A percentile compares a stretch with the other conserved stretches of the same genome.
Conservation (phyloP, 169 alveolate species). For the Neospora caninum region DNA sequence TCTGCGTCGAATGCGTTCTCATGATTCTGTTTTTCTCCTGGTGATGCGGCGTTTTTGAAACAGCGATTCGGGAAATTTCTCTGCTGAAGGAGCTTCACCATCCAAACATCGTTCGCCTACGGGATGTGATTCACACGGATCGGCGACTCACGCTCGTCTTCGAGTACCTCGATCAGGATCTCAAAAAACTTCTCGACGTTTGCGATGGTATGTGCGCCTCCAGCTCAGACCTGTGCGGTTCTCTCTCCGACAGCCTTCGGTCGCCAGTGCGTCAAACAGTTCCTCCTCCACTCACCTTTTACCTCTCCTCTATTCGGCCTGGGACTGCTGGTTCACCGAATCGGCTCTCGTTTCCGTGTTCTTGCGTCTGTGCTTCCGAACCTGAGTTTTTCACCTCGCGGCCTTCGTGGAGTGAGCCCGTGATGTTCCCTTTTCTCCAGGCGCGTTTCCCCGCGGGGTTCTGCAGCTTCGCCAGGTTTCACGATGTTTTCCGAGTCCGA, state of each 20-base stretch:
- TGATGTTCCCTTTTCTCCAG: too few species aligned
- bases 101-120: conserved; percentile 97
- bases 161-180: conserved; percentile 98
- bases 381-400: too few species aligned
- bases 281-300: too few species aligned
- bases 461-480: background rate
- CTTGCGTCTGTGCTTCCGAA: background rate
- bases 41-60: background rate
- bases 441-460: too few species aligned
- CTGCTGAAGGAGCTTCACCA: conserved; percentile 96
- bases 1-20: background rate
- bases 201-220: conserved; percentile 80
- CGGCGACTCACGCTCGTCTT: conserved; percentile 96
- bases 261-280: too few species aligned
- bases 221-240: background rate
- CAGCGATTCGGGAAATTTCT: conserved; percentile 92
- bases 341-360: background rate
- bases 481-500: background rate
- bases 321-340: background rate
- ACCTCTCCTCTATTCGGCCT: too few species aligned
- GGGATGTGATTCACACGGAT: conserved; percentile 98
- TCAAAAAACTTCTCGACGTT: conserved; percentile 95
- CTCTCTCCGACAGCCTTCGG: too few species aligned
- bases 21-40: background rate
- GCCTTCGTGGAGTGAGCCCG: too few species aligned